phyloP scores from a whole-genome alignment of 331 rosid genomes.

The Quercus phellos region DNA sequence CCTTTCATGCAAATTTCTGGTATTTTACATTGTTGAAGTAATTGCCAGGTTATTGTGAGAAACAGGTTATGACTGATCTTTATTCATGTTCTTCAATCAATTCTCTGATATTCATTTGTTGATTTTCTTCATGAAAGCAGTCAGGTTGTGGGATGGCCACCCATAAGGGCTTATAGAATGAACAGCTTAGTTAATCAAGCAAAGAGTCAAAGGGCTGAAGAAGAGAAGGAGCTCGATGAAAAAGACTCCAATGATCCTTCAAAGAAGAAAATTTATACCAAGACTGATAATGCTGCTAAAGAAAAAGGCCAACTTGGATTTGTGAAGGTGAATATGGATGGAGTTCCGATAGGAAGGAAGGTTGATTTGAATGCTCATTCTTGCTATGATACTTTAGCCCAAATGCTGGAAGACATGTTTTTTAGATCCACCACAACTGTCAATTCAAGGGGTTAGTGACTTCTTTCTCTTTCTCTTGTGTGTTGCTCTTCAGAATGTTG shows the following conservation, averaged over 20 bases:
- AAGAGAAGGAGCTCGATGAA: slow-evolving; percentile 30
- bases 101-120: background rate
- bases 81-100: background rate
- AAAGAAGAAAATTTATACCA: slow-evolving; percentile 32
- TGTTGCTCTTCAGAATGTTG: background rate
- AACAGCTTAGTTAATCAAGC: slow-evolving; percentile 61
- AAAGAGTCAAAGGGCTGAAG: slow-evolving; percentile 46
- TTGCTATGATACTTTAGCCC: slow-evolving; percentile 57
- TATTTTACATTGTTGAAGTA: background rate
- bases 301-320: slow-evolving; percentile 49
- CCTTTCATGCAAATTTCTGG: background rate
- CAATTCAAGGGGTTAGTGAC: slow-evolving; percentile 34
- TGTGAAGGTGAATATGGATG: slow-evolving; percentile 69
- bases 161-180: slow-evolving; percentile 59
- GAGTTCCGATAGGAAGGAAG: slow-evolving; percentile 59
- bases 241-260: slow-evolving; percentile 31
- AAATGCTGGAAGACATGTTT: slow-evolving; percentile 67
- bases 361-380: slow-evolving; percentile 66
- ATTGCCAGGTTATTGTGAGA: background rate
- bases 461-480: background rate
- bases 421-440: slow-evolving; percentile 27
- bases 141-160: slow-evolving; percentile 83
- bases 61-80: background rate
- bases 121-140: slow-evolving; percentile 32
- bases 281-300: slow-evolving; percentile 7